Base-by-base conservation (phyloP, 345 rosid species). In the Populus pruinosa region DNA sequence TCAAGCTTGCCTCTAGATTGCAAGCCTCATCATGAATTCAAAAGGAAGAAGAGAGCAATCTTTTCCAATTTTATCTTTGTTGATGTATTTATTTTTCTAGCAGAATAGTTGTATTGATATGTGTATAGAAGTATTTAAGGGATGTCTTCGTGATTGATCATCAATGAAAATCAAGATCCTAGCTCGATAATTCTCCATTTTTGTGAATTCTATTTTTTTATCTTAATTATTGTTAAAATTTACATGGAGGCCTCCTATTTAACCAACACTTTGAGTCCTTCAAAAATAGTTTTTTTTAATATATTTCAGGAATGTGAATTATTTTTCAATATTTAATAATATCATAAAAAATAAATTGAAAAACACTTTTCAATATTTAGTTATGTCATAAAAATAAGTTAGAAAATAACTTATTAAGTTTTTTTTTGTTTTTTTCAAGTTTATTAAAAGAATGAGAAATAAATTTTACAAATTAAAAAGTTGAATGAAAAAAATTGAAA, bases 1-100 rank as follows among this genome's bases (percentile, higher is more conserved):
- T 85, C 25, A 74, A 82, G 67, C 72, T 85, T 43, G 70, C 83
- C n/a, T 81, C 81, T 72, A 74, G 49, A 23, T 74, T 86, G 76
- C 79, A 70, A 18, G 62, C 49, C 47, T 76, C 41, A 6, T 85
- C 75, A 76, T 38, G 41, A 61, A 55, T 27, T 2, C 31, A 35
- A 27, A 47, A 75, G 10, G 35, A 31, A 7, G 1, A 3, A 10
- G 29, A 44, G 50, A 76, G 16, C 13, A 33, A 31, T 6, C 29
- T 12, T 4, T 5, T 18, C 21, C 33, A 35, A 31, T 67, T 35
- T 67, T 76, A 65, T 43, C 67, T 1, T 13, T 63, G 31, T 10
- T 27, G 8, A 1, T 23, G 33, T 50, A 18, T 50, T 50, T 50
- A 2, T 50, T 6, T 53, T 18, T 18, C 59, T 53, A 18, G 59